phyloP scores from a whole-genome alignment of 345 rosid species.

The Orychophragmus violaceus region DNA sequence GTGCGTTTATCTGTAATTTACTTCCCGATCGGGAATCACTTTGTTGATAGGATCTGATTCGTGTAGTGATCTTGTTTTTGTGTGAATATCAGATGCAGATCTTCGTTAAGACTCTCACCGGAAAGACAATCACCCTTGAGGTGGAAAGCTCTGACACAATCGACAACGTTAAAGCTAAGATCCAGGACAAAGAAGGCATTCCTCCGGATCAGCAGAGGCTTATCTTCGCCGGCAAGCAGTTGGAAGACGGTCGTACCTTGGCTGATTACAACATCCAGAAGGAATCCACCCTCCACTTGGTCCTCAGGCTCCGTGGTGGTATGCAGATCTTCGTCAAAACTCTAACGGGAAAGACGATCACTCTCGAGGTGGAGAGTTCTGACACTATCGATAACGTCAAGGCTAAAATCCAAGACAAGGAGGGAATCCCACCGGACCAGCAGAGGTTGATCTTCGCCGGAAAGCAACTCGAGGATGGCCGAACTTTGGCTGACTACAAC shows the following conservation, averaged over 20 bases:
- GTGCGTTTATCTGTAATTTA: too few species aligned
- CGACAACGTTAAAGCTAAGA: slow-evolving; percentile 16
- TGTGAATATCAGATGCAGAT: slow-evolving; percentile 29
- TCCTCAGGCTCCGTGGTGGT: slow-evolving; percentile 20
- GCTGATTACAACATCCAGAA: slow-evolving; percentile 18
- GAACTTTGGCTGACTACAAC: slow-evolving; percentile 30
- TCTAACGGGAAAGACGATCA: slow-evolving; percentile 33
- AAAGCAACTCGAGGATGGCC: slow-evolving; percentile 28
- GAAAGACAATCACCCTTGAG: slow-evolving; percentile 22
- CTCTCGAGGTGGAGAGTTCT: slow-evolving; percentile 33
- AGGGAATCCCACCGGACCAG: slow-evolving; percentile 35
- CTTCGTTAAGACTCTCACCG: slow-evolving; percentile 26
- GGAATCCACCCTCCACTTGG: slow-evolving; percentile 10
- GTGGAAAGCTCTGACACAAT: slow-evolving; percentile 24
- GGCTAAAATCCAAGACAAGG: slow-evolving; percentile 38
- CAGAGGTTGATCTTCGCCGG: slow-evolving; percentile 33
- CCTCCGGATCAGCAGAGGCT: slow-evolving; percentile 27
- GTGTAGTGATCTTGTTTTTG: neutral
- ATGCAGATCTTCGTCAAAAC: slow-evolving; percentile 33
- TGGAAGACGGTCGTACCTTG: neutral
- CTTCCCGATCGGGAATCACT: neutral
- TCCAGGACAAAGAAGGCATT: slow-evolving; percentile 11
- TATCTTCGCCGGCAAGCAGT: slow-evolving; percentile 19
- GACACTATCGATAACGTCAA: slow-evolving; percentile 41
- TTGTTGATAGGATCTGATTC: neutral